These are phyloP conservation scores for Carex kokanica DNA, from an alignment of 176 grass and related monocot genomes.

Conservation along the genomic window DNA sequence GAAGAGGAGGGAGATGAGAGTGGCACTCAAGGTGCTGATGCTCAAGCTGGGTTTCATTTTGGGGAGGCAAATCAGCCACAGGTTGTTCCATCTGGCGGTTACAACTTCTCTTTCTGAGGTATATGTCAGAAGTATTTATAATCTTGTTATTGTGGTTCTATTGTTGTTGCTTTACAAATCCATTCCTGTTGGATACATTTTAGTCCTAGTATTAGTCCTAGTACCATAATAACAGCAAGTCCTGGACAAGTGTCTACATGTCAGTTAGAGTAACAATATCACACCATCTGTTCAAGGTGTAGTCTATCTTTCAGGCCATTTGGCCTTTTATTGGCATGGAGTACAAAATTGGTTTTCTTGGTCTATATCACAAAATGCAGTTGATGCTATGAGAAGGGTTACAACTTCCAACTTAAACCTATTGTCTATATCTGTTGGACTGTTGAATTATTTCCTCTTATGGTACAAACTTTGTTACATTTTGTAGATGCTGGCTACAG, in stretches of 20 bases:
- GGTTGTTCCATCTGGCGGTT: constrained; percentile 62
- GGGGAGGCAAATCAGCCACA: constrained; percentile 40
- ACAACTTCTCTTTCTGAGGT: constrained; percentile 60
- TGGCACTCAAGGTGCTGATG: constrained; percentile 47
- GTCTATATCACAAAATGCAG: neutral
- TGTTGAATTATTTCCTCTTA: neutral
- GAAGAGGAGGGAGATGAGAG: constrained; percentile 67
- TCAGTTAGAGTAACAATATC: neutral
- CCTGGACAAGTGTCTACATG: neutral
- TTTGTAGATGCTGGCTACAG: constrained; percentile 35
- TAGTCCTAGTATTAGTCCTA: neutral
- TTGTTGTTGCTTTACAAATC: neutral
- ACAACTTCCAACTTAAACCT: neutral
- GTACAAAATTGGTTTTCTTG: neutral
- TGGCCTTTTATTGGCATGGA: neutral
- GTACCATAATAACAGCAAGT: neutral
- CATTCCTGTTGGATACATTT: neutral
- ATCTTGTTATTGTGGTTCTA: neutral
- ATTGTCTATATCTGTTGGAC: neutral
- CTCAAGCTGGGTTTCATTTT: constrained; percentile 59
- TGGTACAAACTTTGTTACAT: neutral
- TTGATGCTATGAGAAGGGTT: neutral
- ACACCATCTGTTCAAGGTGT: neutral
- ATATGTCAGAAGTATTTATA: neutral
- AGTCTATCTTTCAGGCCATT: neutral